phyloP scores from a whole-genome alignment of 352 stramenopile species.

The Phytophthora podocarpi region DNA sequence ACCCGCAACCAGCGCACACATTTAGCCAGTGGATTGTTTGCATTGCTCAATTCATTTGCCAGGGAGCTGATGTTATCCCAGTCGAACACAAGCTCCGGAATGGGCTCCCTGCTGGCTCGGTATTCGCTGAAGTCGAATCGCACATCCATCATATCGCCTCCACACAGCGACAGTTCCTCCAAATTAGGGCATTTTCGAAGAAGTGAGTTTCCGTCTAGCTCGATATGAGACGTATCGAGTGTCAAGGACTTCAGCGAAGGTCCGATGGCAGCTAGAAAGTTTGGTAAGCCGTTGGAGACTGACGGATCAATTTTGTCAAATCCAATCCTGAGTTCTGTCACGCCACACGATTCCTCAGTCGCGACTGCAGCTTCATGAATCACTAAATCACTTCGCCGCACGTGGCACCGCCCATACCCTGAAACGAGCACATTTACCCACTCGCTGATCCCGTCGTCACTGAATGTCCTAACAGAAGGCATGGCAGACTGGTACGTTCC shows the following conservation, averaged over 20 bases:
- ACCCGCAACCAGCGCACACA: constrained; percentile 22
- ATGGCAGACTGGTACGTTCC: not conserved
- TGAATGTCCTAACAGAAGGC: not conserved
- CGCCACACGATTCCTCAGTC: not conserved
- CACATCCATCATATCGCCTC: constrained; percentile 1
- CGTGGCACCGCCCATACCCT: constrained; percentile 7
- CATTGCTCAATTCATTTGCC: not conserved
- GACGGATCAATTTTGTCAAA: constrained; percentile 1
- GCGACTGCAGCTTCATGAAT: not conserved
- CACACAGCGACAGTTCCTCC: constrained; percentile 12
- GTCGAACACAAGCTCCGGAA: constrained; percentile 10
- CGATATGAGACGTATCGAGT: not conserved
- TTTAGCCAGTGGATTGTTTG: constrained; percentile 3
- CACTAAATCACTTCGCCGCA: not conserved
- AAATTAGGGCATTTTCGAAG: constrained; percentile 11
- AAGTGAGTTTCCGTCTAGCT: constrained; percentile 6
- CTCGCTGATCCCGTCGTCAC: constrained; percentile 10
- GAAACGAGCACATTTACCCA: constrained; percentile 18
- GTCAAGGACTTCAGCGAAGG: constrained; percentile 8
- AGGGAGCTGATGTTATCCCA: constrained; percentile 3
- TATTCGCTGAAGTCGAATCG: constrained; percentile 19
- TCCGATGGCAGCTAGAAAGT: constrained; percentile 6
- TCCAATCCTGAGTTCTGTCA: constrained; percentile 1
- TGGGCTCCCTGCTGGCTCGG: not conserved
- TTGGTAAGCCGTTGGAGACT: constrained; percentile 1